These are phyloP conservation scores for Sphaerulina vaccinii DNA, from an alignment of 2,329 filamentous ascomycete species.

Conservation along the genomic window DNA sequence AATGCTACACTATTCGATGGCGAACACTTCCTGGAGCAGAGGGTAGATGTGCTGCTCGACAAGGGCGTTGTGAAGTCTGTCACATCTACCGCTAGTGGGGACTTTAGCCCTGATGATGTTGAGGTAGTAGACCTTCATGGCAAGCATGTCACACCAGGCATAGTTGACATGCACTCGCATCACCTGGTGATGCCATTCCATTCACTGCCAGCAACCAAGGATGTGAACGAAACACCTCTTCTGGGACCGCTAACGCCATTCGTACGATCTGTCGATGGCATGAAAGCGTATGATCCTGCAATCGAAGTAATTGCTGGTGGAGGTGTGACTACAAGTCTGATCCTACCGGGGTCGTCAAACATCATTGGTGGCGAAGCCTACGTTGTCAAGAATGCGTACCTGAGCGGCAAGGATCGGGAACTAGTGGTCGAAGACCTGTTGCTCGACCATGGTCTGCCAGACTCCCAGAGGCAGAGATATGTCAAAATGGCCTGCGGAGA, in stretches of 20 bases:
- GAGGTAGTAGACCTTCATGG: conserved; percentile 4
- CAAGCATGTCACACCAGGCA: conserved; percentile 3
- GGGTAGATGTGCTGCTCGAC: neutral
- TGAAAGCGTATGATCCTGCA: conserved; percentile 7
- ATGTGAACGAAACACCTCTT: conserved; percentile 5
- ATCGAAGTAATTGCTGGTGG: conserved; percentile 1
- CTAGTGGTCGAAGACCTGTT: conserved; percentile 3
- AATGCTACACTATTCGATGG: conserved; percentile 5
- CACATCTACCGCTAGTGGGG: neutral
- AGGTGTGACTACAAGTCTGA: conserved; percentile 1
- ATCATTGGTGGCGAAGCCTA: conserved; percentile 8
- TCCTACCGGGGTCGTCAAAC: conserved; percentile 5
- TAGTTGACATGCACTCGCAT: conserved; percentile 7
- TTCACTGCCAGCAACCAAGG: neutral
- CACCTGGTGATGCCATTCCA: conserved; percentile 5
- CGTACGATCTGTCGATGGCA: conserved; percentile 5
- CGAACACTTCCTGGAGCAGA: neutral
- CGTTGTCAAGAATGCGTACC: conserved; percentile 3
- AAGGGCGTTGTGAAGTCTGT: neutral
- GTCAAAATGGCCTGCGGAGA: conserved; percentile 7
- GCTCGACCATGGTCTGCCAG: neutral
- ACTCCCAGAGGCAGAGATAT: neutral
- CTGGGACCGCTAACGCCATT: conserved; percentile 4
- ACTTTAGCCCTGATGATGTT: neutral
- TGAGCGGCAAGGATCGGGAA: conserved; percentile 2